Conservation (phyloP, 768 basidiomycete genomes). For the Lactarius akahatsu region DNA sequence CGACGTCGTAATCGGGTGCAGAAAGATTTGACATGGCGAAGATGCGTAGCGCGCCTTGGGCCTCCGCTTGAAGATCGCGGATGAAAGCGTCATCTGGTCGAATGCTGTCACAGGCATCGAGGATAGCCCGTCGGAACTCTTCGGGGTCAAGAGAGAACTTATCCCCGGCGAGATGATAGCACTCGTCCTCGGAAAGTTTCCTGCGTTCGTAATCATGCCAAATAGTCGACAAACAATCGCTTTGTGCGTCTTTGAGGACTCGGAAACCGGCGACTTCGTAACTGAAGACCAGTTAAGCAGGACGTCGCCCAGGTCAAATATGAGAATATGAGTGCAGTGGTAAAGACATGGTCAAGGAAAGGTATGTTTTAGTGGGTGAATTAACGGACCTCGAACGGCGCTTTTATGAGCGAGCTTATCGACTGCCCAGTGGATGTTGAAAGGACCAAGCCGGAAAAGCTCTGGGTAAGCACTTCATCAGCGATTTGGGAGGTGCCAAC, state of each 20-base stretch:
- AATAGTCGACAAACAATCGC: conserved; percentile 44
- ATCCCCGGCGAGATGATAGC: conserved; percentile 42
- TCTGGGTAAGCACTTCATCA: neutral
- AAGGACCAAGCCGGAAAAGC: neutral
- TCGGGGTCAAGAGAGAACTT: conserved; percentile 41
- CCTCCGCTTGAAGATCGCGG: conserved; percentile 44
- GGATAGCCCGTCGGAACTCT: conserved; percentile 47
- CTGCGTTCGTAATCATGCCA: conserved; percentile 57
- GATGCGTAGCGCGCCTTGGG: conserved; percentile 39
- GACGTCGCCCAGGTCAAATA: conserved; percentile 54
- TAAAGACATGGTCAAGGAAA: conserved; percentile 3
- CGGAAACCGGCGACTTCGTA: conserved; percentile 45
- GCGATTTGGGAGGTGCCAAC: neutral
- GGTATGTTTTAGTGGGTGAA: neutral
- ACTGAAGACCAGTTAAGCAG: conserved; percentile 52
- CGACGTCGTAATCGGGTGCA: conserved; percentile 47
- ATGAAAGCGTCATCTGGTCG: conserved; percentile 47
- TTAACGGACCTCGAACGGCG: neutral
- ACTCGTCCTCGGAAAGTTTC: conserved; percentile 43
- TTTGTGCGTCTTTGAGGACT: conserved; percentile 42
- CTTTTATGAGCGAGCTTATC: conserved; percentile 12
- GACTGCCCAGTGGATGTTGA: neutral
- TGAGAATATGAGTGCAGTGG: conserved; percentile 35
- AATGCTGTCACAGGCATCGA: conserved; percentile 49
- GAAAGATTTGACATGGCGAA: conserved; percentile 65